Evolutionary conservation across 805 yeast species (phyloP).

Genomic region (Kuraishia molischiana): DNA sequence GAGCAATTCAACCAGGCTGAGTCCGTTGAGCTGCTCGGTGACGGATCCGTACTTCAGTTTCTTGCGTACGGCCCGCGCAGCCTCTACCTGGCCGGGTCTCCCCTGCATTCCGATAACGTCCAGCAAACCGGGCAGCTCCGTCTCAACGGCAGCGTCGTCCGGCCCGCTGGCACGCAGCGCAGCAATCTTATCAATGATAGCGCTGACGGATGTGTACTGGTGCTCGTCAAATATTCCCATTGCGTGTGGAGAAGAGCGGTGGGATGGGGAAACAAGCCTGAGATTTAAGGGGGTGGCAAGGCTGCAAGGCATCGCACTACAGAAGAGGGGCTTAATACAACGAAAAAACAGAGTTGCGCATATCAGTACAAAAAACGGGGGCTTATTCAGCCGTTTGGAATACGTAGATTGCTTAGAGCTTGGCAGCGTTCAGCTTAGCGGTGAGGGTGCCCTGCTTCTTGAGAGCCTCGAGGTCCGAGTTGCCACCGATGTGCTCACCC

Average conservation of each 20-base stretch:
- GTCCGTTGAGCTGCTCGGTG: conserved; percentile 56
- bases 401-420: neutral
- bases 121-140: conserved; percentile 46
- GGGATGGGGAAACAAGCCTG: too few relatives aligned
- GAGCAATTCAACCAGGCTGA: conserved; percentile 45
- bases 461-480: conserved; percentile 76
- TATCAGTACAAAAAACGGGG: too few relatives aligned
- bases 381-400: neutral
- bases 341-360: neutral
- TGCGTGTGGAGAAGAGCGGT: too few relatives aligned
- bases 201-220: conserved; percentile 63
- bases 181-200: conserved; percentile 44
- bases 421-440: conserved; percentile 4
- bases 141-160: conserved; percentile 27
- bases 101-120: conserved; percentile 36
- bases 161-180: conserved; percentile 29
- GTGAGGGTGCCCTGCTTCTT: conserved; percentile 48
- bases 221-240: conserved; percentile 53
- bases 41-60: conserved; percentile 75
- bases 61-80: conserved; percentile 87
- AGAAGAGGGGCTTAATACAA: too few relatives aligned
- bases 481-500: conserved; percentile 94
- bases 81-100: conserved; percentile 49
- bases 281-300: too few relatives aligned
- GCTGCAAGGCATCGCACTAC: too few relatives aligned